phyloP scores from a whole-genome alignment of 2,329 filamentous ascomycete genomes.

The Nakataea oryzae region DNA sequence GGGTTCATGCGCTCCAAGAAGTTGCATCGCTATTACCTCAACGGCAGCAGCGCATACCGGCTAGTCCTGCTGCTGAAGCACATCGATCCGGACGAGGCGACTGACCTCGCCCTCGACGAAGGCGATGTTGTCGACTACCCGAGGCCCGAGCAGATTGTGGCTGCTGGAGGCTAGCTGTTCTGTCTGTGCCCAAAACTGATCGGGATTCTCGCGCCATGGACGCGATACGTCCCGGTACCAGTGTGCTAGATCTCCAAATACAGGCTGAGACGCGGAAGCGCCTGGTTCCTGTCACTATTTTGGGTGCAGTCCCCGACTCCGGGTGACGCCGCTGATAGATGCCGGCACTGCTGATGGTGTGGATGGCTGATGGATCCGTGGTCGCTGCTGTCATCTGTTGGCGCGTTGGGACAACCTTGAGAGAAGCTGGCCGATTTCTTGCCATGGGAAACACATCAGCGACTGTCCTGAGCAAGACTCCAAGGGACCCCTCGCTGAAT shows the following conservation, averaged over 20 bases:
- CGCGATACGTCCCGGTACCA: neutral
- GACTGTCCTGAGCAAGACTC: neutral
- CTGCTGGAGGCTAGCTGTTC: neutral
- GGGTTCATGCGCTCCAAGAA: conserved; percentile 90
- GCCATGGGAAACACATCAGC: no score
- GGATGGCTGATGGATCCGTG: no score
- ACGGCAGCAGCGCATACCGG: conserved; percentile 89
- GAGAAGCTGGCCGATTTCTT: no score
- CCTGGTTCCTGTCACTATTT: neutral
- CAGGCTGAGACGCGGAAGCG: neutral
- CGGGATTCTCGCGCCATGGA: neutral
- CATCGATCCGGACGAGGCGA: conserved; percentile 26
- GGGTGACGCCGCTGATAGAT: neutral
- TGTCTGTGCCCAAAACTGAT: neutral
- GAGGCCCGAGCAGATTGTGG: neutral
- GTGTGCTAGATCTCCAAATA: neutral
- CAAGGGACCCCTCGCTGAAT: no score
- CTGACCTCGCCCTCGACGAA: conserved; percentile 23
- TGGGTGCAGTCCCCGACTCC: neutral
- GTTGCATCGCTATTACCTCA: conserved; percentile 89
- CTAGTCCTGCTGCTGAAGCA: conserved; percentile 70
- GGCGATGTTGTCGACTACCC: conserved; percentile 7
- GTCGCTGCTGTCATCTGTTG: no score
- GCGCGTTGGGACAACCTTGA: no score
- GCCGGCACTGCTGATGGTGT: neutral